Percentiles rank a stretch among this genome's conserved stretches.
phyloP scores from a whole-genome alignment of 768 basidiomycete species.

The Ramaria rubella region DNA sequence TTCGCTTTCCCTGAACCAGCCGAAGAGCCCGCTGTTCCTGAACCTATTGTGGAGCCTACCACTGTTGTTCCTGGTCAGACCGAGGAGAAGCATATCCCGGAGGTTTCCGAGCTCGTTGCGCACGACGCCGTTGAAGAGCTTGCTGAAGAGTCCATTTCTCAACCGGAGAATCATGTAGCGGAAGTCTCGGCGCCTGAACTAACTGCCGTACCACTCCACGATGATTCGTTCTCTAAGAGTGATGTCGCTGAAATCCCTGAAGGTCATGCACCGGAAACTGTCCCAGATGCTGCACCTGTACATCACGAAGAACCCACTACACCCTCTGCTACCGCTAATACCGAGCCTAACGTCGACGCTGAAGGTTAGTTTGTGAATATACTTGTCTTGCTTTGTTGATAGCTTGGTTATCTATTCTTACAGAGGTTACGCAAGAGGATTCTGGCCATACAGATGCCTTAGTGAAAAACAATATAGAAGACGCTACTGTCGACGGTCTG shows the following conservation, averaged over 20 bases:
- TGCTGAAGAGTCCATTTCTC: not conserved
- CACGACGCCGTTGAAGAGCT: not conserved
- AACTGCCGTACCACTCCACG: too few species aligned
- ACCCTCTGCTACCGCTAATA: not conserved
- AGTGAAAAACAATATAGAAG: not conserved
- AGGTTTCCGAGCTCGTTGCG: too few species aligned
- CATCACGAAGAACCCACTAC: not conserved
- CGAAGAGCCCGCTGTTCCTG: too few species aligned
- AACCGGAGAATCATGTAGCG: not conserved
- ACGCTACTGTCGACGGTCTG: not conserved
- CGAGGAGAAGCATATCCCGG: too few species aligned
- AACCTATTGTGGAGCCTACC: not conserved
- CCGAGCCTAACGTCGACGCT: too few species aligned
- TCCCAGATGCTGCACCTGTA: not conserved
- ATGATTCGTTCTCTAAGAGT: too few species aligned
- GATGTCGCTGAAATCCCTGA: not conserved
- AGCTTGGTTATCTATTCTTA: not conserved
- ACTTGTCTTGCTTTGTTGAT: too few species aligned
- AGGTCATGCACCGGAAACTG: not conserved
- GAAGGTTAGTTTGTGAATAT: not conserved
- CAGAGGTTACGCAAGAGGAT: not conserved
- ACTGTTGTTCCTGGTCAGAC: too few species aligned
- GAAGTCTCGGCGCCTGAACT: not conserved
- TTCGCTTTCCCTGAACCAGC: too few species aligned
- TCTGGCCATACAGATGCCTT: not conserved